Conservation (phyloP, 495 filamentous ascomycete genomes). For the Xanthoparmelia taractica region DNA sequence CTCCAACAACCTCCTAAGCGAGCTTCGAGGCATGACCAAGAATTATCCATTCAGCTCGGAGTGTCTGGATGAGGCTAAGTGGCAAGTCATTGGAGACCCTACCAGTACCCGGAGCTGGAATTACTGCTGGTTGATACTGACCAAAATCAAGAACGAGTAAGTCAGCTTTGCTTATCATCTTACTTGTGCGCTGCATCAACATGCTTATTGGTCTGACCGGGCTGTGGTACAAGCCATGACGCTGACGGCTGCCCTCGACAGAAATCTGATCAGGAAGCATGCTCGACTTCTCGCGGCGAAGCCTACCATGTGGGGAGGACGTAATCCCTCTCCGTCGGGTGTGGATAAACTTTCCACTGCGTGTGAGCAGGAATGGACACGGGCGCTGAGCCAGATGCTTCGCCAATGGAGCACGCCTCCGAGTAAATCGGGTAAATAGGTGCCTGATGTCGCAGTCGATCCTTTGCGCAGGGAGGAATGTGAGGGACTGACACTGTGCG, state of each 20-base stretch:
- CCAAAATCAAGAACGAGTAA: slow-evolving; percentile 59
- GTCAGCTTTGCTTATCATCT: slow-evolving; percentile 26
- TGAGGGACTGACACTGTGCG: neutral
- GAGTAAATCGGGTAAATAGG: slow-evolving; percentile 21
- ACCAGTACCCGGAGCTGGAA: slow-evolving; percentile 67
- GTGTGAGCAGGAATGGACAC: slow-evolving; percentile 60
- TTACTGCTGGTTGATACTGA: slow-evolving; percentile 65
- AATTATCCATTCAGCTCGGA: slow-evolving; percentile 68
- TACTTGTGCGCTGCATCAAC: neutral
- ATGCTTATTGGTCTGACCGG: neutral
- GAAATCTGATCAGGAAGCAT: slow-evolving; percentile 47
- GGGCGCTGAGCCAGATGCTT: slow-evolving; percentile 58
- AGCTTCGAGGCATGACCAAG: slow-evolving; percentile 59
- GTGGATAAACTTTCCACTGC: slow-evolving; percentile 53
- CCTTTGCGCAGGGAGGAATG: neutral
- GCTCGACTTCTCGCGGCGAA: slow-evolving; percentile 51
- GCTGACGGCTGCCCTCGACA: slow-evolving; percentile 4
- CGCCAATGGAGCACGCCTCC: slow-evolving; percentile 60
- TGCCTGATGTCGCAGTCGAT: neutral
- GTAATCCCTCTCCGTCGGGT: slow-evolving; percentile 45
- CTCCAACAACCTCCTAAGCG: slow-evolving; percentile 63
- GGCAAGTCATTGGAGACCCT: slow-evolving; percentile 55
- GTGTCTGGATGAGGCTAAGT: slow-evolving; percentile 59
- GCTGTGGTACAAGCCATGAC: neutral
- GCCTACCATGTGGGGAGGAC: slow-evolving; percentile 68